These are phyloP conservation scores for Suillus occidentalis DNA, from an alignment of 768 basidiomycete genomes.

Conservation along the genomic window DNA sequence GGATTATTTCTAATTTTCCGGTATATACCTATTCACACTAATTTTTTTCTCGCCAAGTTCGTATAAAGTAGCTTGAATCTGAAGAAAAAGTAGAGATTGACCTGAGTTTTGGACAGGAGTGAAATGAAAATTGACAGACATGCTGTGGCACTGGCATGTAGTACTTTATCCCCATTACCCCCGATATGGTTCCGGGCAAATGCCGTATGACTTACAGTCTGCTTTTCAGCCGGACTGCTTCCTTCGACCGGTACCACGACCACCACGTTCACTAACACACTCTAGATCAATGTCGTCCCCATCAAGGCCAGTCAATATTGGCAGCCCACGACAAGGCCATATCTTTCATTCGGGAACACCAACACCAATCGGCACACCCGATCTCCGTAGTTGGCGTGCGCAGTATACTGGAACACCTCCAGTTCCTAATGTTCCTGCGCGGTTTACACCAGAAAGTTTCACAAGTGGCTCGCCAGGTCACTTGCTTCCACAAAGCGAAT, in stretches of 20 bases:
- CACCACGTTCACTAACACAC: background rate
- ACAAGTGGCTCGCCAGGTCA: constrained; percentile 16
- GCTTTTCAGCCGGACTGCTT: background rate
- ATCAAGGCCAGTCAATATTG: constrained; percentile 58
- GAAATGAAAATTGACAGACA: background rate
- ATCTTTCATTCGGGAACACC: constrained; percentile 16
- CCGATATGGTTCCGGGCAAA: background rate
- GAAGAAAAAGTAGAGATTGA: background rate
- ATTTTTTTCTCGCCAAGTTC: background rate
- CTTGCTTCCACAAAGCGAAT: constrained; percentile 13
- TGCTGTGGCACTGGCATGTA: background rate
- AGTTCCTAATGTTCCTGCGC: constrained; percentile 50
- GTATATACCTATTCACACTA: no score
- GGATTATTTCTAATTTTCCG: no score
- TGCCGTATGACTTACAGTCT: background rate
- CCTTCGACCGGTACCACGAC: background rate
- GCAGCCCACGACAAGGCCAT: constrained; percentile 25
- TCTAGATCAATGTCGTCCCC: constrained; percentile 46
- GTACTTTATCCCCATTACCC: background rate
- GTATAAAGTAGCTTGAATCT: background rate
- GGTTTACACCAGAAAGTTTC: constrained; percentile 49
- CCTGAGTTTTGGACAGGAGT: background rate
- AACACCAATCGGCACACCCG: constrained; percentile 59
- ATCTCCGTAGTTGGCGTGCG: constrained; percentile 62
- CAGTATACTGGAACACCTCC: constrained; percentile 62